Evolutionary conservation across 1,284 basidiomycete species (phyloP), one percentile per base, ranked within the genome.

Genomic region (Chondrostereum purpureum): DNA sequence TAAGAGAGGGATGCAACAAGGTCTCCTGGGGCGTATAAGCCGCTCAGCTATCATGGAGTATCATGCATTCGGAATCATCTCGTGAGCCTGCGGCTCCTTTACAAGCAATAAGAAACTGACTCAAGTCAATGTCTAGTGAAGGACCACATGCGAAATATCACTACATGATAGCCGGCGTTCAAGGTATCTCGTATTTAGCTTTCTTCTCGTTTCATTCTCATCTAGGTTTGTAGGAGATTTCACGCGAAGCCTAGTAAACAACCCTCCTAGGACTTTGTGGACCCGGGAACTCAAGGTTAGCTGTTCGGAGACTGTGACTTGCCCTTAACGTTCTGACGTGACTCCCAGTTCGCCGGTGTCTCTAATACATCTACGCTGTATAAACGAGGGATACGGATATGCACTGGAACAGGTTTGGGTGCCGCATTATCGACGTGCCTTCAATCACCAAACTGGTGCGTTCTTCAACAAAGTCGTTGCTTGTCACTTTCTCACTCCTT

Each of bases 361-460:
- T 84, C 83, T n/a, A 84, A 87, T 57, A 85, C 83, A 3, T 87
- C 84, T 17, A 76, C 71, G 1, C 62, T 87, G 14, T 87, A 87
- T 65, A 83, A 71, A 49, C 78, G 84, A 50, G 85, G 84, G 17
- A 77, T 88, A 50, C 80, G 83, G 53, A 75, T 88, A 48, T 88
- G 84, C 61, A 88, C 84, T 1, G 84, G 84, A 40, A 87, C 85
- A 10, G 85, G 85, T 49, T 75, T 88, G 44, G 85, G 84, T 23
- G 82, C 84, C 31, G 83, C 82, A 2, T 71, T 87, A 23, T 80
- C 84, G 14, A 88, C 83, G 14, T 86, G 82, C 53, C 67, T 85
- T 31, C 84, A 87, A 58, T 81, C 79, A 6, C 72, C 74, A 3
- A 53, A 82, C 61, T 86, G 83, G 83, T 82, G 54, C 58, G 75